A percentile compares a stretch with the other conserved stretches of the same genome.
phyloP scores from a whole-genome alignment of 2,329 filamentous ascomycete species.

The Sclerotinia minor region DNA sequence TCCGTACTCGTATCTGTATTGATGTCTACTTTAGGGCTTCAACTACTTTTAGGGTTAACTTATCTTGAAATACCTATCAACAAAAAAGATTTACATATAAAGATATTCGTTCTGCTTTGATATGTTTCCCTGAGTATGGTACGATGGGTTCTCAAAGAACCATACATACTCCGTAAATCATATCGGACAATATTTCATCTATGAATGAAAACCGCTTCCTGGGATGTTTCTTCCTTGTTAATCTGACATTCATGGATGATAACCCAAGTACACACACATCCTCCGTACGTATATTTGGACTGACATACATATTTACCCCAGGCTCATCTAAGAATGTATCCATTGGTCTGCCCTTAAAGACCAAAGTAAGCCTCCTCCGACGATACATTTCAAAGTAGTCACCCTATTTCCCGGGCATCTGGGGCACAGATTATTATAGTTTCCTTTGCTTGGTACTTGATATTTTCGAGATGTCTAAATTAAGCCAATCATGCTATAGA shows the following conservation, averaged over 20 bases:
- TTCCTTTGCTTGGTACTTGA: background rate
- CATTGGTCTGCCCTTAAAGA: background rate
- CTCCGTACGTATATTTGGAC: background rate
- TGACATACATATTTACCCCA: slow-evolving; percentile 2
- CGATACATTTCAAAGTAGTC: background rate
- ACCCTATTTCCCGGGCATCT: background rate
- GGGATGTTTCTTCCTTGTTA: slow-evolving; percentile 4
- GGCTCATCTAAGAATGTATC: background rate
- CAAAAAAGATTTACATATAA: background rate
- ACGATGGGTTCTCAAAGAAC: background rate
- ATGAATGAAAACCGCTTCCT: background rate
- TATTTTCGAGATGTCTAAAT: background rate
- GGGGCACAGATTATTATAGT: background rate
- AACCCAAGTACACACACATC: too few relatives aligned
- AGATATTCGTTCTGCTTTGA: background rate
- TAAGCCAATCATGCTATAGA: slow-evolving; percentile 7
- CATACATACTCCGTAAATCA: background rate
- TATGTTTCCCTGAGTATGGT: background rate
- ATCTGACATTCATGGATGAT: background rate
- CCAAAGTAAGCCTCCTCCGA: slow-evolving; percentile 3
- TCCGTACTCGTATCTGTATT: background rate
- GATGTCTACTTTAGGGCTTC: background rate
- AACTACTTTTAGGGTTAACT: background rate
- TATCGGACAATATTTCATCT: background rate
- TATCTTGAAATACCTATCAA: background rate